These are phyloP conservation scores for Populus hybrid DNA, from an alignment of 441 rosid genomes.

Conservation along the genomic window DNA sequence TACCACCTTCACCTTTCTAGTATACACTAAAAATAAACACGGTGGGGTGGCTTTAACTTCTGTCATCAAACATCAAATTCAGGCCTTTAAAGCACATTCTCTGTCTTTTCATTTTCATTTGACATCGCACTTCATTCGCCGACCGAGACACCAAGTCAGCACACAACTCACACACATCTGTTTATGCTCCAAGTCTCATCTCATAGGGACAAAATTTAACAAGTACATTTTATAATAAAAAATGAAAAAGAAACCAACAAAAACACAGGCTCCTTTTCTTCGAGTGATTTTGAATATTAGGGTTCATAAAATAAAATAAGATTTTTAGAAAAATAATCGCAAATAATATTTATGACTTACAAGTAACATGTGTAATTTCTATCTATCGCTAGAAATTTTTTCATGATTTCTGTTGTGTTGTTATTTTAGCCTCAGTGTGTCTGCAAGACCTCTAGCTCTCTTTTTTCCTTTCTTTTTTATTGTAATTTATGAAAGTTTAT, in stretches of 20 bases:
- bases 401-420: too few relatives aligned
- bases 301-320: too few relatives aligned
- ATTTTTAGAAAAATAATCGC: too few relatives aligned
- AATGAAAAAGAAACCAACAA: too few relatives aligned
- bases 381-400: too few relatives aligned
- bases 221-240: background rate
- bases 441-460: too few relatives aligned
- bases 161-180: slow-evolving; percentile 20
- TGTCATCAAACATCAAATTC: slow-evolving; percentile 18
- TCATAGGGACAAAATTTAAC: background rate
- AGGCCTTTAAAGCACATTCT: slow-evolving; percentile 21
- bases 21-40: slow-evolving; percentile 14
- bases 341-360: too few relatives aligned
- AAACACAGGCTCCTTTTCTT: background rate
- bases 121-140: slow-evolving; percentile 24
- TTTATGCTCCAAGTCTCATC: slow-evolving; percentile 20
- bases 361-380: too few relatives aligned
- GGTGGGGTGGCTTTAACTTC: slow-evolving; percentile 12
- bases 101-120: slow-evolving; percentile 27
- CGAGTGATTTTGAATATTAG: background rate
- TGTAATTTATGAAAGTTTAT: too few relatives aligned
- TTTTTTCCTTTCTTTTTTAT: too few relatives aligned
- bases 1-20: too few relatives aligned
- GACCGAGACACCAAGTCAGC: slow-evolving; percentile 16
- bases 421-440: too few relatives aligned